Evolutionary conservation across 305 asterid species (phyloP), one percentile per base, ranked within the genome.

Genomic region (Fraxinus sp.): DNA sequence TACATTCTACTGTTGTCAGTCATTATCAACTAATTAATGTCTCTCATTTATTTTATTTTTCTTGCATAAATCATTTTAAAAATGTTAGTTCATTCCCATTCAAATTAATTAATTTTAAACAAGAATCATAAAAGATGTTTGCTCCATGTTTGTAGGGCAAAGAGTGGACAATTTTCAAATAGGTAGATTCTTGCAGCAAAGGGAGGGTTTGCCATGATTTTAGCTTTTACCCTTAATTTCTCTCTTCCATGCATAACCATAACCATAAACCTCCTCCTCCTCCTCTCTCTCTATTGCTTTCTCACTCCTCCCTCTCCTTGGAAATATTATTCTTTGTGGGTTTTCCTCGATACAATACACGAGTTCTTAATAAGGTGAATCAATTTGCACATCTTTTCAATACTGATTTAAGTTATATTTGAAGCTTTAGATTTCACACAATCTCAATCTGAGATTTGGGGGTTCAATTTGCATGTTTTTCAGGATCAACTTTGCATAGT

Each of bases 241-340:
- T 64, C 35, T 8, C 73, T 64, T 64, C 33, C 73, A 64, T 64
- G 73, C 35, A 64, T 64, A 24, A 64, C 72, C 35, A 37, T 37
- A 36, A 36, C 73, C 52, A 49, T 75, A 68, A 68, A 68, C 75
- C 41, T 30, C 9, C 72, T 33, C 75, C 41, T 30, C 9, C 72
- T 33, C 37, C 0, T 66, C 74, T 26, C 35, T 81, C 81, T 80
- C 75, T 78, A 55, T 81, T 55, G 83, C 85, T 75, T 72, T 62
- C 76, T 83, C 78, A 82, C 82, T 82, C 72, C 39, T 55, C 75
- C 83, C 36, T 71, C 80, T 24, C 32, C 76, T 81, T 24, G 22
- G 41, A 9, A 9, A 36, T 66, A 24, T 28, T 28, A 22, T 81
- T 39, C 39, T 71, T 71, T 32, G 46, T 71, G 76, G 43, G 26